These are phyloP conservation scores for Acer yangbiense DNA, from an alignment of 345 rosid species.

Conservation along the genomic window DNA sequence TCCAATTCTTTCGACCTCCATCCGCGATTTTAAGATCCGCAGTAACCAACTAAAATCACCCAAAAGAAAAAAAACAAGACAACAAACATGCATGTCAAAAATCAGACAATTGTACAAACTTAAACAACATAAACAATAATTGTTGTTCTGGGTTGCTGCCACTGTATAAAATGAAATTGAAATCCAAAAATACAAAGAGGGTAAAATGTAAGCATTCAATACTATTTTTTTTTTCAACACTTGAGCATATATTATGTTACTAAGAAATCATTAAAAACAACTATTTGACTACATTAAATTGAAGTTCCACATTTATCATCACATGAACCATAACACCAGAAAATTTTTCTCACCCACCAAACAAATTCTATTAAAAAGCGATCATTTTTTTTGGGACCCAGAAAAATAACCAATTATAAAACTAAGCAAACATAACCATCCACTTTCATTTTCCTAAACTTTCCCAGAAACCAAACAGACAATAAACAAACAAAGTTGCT, in stretches of 20 bases:
- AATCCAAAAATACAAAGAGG: too few relatives aligned
- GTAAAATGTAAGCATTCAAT: neutral
- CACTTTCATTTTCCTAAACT: neutral
- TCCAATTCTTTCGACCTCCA: constrained; percentile 47
- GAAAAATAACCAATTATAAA: neutral
- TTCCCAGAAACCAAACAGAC: constrained; percentile 14
- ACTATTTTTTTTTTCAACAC: too few relatives aligned
- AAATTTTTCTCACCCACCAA: neutral
- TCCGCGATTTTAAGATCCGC: constrained; percentile 36
- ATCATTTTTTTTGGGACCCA: too few relatives aligned
- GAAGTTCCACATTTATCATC: neutral
- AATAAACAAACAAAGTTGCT: neutral
- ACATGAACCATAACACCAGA: neutral
- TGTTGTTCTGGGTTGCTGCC: neutral
- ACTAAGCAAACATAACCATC: too few relatives aligned
- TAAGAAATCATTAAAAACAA: neutral
- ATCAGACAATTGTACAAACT: neutral
- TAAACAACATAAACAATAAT: neutral
- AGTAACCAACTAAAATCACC: constrained; percentile 35
- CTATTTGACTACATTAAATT: neutral
- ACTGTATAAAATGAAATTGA: neutral
- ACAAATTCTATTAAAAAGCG: neutral
- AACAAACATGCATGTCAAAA: neutral
- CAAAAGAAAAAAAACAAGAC: neutral
- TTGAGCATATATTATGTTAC: neutral